phyloP scores from a whole-genome alignment of 768 basidiomycete genomes.

The Dendrothele bispora region DNA sequence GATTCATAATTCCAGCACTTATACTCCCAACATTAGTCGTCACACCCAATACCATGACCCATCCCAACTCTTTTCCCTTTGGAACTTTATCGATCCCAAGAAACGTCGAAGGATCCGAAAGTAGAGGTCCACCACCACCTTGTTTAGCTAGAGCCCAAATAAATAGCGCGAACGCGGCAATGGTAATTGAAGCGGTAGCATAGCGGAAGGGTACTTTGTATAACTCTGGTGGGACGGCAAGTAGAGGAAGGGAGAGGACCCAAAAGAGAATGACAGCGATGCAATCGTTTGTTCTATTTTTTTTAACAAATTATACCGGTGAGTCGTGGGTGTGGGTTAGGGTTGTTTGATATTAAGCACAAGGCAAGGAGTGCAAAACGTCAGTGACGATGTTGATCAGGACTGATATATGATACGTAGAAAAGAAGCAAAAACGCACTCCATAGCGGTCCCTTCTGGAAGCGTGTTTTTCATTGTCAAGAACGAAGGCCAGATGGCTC shows the following conservation, averaged over 20 bases:
- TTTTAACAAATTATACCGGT: no score
- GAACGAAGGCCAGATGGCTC: not conserved
- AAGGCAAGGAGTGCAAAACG: no score
- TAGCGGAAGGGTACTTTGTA: conserved; percentile 18
- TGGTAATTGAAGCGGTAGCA: conserved; percentile 7
- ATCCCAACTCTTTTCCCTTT: not conserved
- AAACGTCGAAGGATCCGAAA: not conserved
- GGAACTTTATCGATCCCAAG: not conserved
- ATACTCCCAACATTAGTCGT: not conserved
- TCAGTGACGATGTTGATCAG: no score
- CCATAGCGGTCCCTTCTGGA: not conserved
- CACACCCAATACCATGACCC: not conserved
- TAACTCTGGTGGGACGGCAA: conserved; percentile 20
- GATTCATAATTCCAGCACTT: not conserved
- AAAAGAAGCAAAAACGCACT: no score
- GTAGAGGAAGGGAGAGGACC: conserved; percentile 18
- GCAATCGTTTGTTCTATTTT: conserved; percentile 11
- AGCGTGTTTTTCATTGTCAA: not conserved
- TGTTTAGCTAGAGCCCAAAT: not conserved
- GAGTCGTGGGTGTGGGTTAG: no score
- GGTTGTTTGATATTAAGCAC: no score
- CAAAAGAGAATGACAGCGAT: conserved; percentile 12
- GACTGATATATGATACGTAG: no score
- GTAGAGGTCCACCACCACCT: not conserved
- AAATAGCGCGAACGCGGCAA: not conserved